Evolutionary conservation across 2,329 filamentous ascomycete genomes (phyloP).

Genomic region (Venturiaceae sp.): DNA sequence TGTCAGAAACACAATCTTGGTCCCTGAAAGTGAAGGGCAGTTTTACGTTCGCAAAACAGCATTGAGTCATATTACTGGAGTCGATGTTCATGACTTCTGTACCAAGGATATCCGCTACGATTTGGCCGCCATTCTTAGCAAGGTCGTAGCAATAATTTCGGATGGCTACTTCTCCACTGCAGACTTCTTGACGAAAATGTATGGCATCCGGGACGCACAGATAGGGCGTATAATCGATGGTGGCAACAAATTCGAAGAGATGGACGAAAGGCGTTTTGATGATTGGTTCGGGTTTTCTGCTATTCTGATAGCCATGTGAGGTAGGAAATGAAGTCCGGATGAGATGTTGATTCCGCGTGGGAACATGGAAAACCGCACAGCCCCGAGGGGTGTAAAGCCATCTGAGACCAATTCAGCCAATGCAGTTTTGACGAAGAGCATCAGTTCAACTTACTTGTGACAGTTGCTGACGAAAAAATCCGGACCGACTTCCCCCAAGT

Average conservation of each 20-base stretch:
- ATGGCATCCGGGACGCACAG: constrained; percentile 64
- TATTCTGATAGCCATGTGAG: constrained; percentile 63
- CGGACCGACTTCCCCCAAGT: constrained; percentile 52
- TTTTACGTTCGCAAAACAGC: constrained; percentile 62
- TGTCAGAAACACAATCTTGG: constrained; percentile 15
- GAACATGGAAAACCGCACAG: constrained; percentile 76
- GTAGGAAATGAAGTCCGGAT: constrained; percentile 70
- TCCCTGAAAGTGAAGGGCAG: constrained; percentile 49
- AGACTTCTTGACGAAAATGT: constrained; percentile 56
- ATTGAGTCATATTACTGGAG: constrained; percentile 51
- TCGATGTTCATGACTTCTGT: constrained; percentile 64
- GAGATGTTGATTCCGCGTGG: constrained; percentile 62
- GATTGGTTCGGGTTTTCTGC: constrained; percentile 24
- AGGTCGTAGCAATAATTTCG: constrained; percentile 52
- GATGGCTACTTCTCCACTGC: constrained; percentile 67
- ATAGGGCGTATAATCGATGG: constrained; percentile 62
- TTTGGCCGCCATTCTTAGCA: constrained; percentile 52
- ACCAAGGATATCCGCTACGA: constrained; percentile 52
- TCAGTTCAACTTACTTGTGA: constrained; percentile 49
- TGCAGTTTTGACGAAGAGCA: not conserved
- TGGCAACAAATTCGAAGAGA: constrained; percentile 70
- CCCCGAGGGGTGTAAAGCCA: constrained; percentile 78
- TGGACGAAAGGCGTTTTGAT: constrained; percentile 51
- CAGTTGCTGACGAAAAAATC: constrained; percentile 85
- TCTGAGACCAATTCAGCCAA: constrained; percentile 21